phyloP scores from a whole-genome alignment of 2,329 filamentous ascomycete genomes.

The Pyrenochaeta sp. region DNA sequence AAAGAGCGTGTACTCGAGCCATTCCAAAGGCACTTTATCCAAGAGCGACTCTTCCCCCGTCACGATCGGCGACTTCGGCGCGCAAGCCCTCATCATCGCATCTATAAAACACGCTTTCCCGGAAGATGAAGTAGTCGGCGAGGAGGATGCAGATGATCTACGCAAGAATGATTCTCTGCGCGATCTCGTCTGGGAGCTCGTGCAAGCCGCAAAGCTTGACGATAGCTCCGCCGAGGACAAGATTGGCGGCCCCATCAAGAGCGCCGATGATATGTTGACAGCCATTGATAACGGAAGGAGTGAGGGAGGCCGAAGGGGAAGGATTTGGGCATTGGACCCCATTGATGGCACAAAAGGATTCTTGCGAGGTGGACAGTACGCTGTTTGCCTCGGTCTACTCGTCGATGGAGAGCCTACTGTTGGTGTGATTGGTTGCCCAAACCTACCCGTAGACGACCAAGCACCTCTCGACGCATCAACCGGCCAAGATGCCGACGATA shows the following conservation, averaged over 20 bases:
- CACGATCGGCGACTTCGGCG: constrained; percentile 97
- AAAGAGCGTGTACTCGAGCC: constrained; percentile 81
- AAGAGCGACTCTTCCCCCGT: constrained; percentile 97
- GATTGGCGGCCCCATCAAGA: constrained; percentile 73
- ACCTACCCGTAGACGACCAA: constrained; percentile 86
- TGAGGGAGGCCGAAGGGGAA: constrained; percentile 73
- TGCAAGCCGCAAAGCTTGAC: constrained; percentile 73
- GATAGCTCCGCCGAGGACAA: constrained; percentile 70
- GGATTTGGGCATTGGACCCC: constrained; percentile 96
- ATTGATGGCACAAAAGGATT: constrained; percentile 99
- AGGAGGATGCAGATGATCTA: constrained; percentile 88
- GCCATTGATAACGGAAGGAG: constrained; percentile 68
- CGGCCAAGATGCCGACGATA: constrained; percentile 75
- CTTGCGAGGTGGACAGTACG: constrained; percentile 94
- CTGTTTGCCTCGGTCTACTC: constrained; percentile 89
- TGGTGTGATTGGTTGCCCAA: constrained; percentile 93
- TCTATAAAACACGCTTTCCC: constrained; percentile 92
- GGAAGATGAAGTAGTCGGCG: constrained; percentile 86
- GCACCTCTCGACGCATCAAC: constrained; percentile 74
- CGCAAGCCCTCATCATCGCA: constrained; percentile 93
- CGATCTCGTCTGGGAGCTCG: constrained; percentile 83
- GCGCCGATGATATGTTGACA: constrained; percentile 68
- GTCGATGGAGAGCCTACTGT: constrained; percentile 94
- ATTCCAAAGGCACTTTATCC: constrained; percentile 90
- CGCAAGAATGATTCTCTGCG: constrained; percentile 73